These are phyloP conservation scores for Fusarium sp. DNA, from an alignment of 2,329 filamentous ascomycete genomes.

Conservation along the genomic window DNA sequence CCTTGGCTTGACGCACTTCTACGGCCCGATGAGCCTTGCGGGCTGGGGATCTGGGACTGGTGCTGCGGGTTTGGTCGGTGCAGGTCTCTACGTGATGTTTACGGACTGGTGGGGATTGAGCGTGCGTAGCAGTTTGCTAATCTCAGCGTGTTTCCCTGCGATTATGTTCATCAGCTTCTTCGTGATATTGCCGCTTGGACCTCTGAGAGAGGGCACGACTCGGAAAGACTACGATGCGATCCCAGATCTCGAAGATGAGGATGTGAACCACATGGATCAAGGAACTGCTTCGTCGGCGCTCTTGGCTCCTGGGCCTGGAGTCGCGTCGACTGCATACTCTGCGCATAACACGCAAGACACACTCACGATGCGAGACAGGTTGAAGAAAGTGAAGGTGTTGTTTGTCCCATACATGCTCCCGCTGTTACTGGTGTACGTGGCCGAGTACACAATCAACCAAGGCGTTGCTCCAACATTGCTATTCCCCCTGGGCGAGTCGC, in stretches of 20 bases:
- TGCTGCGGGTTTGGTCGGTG: conserved; percentile 85
- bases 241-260: conserved; percentile 51
- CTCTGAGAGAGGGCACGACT: conserved; percentile 59
- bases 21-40: conserved; percentile 84
- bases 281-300: conserved; percentile 58
- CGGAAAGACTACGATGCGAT: conserved; percentile 64
- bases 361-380: conserved; percentile 54
- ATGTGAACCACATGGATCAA: conserved; percentile 47
- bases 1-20: conserved; percentile 89
- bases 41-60: conserved; percentile 94
- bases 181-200: conserved; percentile 73
- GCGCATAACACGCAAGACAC: conserved; percentile 39
- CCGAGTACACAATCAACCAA: conserved; percentile 98
- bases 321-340: conserved; percentile 52
- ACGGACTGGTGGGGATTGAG: conserved; percentile 81
- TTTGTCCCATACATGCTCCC: conserved; percentile 89
- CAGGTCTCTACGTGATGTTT: conserved; percentile 84
- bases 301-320: conserved; percentile 52
- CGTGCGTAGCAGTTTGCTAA: conserved; percentile 77
- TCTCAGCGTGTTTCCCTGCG: conserved; percentile 79
- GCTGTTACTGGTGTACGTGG: conserved; percentile 88
- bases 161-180: conserved; percentile 92
- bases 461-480: conserved; percentile 89
- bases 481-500: conserved; percentile 78
- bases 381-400: conserved; percentile 73